phyloP scores from a whole-genome alignment of 1,284 basidiomycete species.

The Sporisorium exsertum region DNA sequence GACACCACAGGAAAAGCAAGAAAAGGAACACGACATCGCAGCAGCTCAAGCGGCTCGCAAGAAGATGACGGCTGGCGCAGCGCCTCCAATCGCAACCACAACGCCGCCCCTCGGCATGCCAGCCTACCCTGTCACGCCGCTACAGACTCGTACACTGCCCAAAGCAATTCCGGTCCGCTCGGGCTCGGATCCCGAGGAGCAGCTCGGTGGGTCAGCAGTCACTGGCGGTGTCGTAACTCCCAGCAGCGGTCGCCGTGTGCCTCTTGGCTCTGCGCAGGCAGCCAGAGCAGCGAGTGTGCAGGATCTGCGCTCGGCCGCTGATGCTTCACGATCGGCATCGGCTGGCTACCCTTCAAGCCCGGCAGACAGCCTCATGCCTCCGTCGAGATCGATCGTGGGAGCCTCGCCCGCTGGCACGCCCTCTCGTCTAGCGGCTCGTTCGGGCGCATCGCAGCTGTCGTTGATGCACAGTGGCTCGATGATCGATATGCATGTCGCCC shows the following conservation, averaged over 20 bases:
- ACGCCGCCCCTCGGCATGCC: conserved; percentile 28
- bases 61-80: conserved; percentile 32
- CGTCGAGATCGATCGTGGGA: conserved; percentile 54
- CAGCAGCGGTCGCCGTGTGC: conserved; percentile 25
- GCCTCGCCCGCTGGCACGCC: conserved; percentile 46
- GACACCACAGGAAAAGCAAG: conserved; percentile 35
- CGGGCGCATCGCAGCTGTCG: conserved; percentile 60
- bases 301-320: conserved; percentile 51
- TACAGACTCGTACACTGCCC: conserved; percentile 29
- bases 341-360: conserved; percentile 36
- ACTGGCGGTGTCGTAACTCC: conserved; percentile 15
- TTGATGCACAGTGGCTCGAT: conserved; percentile 69
- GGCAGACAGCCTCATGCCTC: conserved; percentile 54
- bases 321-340: conserved; percentile 34
- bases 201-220: not conserved
- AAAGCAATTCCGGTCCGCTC: conserved; percentile 18
- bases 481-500: conserved; percentile 71
- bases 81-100: not conserved
- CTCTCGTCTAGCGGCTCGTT: conserved; percentile 36
- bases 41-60: conserved; percentile 51
- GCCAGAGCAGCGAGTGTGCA: conserved; percentile 49
- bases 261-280: conserved; percentile 35
- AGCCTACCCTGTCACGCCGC: conserved; percentile 18
- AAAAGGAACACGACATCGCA: conserved; percentile 56
- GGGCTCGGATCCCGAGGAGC: conserved; percentile 29